phyloP scores from a whole-genome alignment of 2,329 filamentous ascomycete genomes.

The Diaporthe caulivora region DNA sequence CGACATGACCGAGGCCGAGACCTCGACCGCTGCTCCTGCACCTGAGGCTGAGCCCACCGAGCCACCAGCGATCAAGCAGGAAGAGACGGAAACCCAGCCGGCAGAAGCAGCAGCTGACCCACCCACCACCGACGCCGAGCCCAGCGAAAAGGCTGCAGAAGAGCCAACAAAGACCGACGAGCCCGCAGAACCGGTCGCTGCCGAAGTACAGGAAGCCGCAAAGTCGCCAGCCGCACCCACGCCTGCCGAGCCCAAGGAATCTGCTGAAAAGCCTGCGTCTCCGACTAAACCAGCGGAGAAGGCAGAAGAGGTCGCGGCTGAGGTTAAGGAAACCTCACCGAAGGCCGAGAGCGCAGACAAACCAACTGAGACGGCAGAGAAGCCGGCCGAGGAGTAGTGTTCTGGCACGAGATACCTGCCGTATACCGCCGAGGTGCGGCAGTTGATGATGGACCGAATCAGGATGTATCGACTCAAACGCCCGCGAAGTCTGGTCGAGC shows the following conservation, averaged over 20 bases:
- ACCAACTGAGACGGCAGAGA: constrained; percentile 1
- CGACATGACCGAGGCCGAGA: constrained; percentile 57
- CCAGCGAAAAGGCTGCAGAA: constrained; percentile 37
- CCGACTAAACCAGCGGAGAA: constrained; percentile 26
- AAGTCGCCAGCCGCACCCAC: constrained; percentile 25
- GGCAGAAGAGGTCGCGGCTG: neutral
- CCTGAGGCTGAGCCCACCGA: constrained; percentile 45
- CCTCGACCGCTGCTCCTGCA: neutral
- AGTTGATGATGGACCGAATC: neutral
- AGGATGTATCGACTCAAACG: neutral
- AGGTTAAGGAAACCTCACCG: constrained; percentile 2
- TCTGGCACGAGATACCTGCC: no score
- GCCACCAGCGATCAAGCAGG: constrained; percentile 51
- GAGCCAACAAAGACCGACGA: constrained; percentile 41
- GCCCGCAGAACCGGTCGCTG: neutral
- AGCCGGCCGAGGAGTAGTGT: constrained; percentile 12
- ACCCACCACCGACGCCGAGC: constrained; percentile 41
- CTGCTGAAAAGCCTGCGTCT: constrained; percentile 40
- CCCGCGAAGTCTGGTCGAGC: no score
- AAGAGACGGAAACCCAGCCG: constrained; percentile 51
- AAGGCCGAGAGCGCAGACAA: constrained; percentile 22
- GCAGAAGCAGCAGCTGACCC: constrained; percentile 46
- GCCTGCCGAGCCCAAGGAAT: constrained; percentile 39
- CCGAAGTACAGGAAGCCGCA: neutral
- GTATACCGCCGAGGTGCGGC: neutral